phyloP scores from a whole-genome alignment of 495 filamentous ascomycete genomes.

The Eremomyces bilateralis region DNA sequence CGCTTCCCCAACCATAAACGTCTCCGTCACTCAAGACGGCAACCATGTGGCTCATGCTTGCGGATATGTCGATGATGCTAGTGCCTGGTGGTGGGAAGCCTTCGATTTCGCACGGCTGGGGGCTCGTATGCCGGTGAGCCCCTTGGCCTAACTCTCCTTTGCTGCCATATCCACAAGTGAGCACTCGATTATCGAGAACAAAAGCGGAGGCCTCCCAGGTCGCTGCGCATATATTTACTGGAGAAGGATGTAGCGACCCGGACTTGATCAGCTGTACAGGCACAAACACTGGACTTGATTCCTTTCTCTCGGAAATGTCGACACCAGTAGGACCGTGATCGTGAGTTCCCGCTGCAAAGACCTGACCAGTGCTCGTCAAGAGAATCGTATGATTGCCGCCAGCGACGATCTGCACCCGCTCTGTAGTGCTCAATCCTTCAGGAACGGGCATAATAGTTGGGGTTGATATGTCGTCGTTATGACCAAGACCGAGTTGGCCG shows the following conservation, averaged over 20 bases:
- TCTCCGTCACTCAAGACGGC: slow-evolving; percentile 51
- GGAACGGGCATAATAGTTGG: no score
- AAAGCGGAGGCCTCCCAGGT: slow-evolving; percentile 57
- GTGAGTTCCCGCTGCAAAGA: slow-evolving; percentile 39
- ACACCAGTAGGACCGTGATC: slow-evolving; percentile 28
- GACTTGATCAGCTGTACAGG: no score
- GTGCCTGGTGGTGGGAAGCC: slow-evolving; percentile 37
- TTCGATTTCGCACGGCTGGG: slow-evolving; percentile 16
- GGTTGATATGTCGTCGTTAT: neutral
- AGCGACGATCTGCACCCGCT: no score
- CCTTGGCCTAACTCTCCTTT: slow-evolving; percentile 58
- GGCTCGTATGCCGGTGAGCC: neutral
- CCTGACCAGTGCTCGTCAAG: slow-evolving; percentile 28
- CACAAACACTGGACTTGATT: neutral
- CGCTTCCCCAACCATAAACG: slow-evolving; percentile 74
- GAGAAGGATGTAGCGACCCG: slow-evolving; percentile 5
- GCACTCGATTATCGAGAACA: slow-evolving; percentile 29
- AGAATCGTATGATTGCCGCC: slow-evolving; percentile 82
- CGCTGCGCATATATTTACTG: slow-evolving; percentile 27
- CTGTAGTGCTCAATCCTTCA: no score
- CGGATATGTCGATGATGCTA: slow-evolving; percentile 33
- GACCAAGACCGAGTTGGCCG: slow-evolving; percentile 47
- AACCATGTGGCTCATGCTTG: slow-evolving; percentile 58
- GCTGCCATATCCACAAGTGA: slow-evolving; percentile 35
- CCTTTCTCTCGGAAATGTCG: neutral